Percentiles rank a stretch among this genome's conserved stretches.
phyloP scores from a whole-genome alignment of 1,284 basidiomycete genomes.

The Rhodotorula mucilaginosa region DNA sequence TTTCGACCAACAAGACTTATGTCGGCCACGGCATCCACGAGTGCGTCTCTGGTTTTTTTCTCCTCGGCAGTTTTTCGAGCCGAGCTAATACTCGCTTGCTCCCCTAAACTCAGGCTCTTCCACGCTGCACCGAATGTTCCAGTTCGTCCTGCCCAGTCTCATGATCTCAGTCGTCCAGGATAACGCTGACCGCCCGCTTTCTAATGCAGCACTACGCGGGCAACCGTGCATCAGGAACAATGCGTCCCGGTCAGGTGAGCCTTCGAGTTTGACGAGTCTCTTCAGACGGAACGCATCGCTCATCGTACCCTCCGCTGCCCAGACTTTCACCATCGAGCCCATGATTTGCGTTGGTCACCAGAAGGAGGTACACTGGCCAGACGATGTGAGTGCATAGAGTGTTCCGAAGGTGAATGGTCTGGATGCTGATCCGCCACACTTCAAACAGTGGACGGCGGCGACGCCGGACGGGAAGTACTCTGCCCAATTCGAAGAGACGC shows the following conservation, averaged over 20 bases:
- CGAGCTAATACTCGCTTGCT: not conserved
- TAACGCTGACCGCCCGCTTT: slow-evolving; percentile 37
- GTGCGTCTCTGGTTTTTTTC: slow-evolving; percentile 10
- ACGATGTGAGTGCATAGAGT: slow-evolving; percentile 33
- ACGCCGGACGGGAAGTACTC: slow-evolving; percentile 73
- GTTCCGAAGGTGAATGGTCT: not conserved
- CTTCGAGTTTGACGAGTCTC: not conserved
- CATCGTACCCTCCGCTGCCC: not conserved
- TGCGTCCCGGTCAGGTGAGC: slow-evolving; percentile 63
- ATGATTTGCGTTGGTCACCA: slow-evolving; percentile 81
- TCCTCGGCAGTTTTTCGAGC: not conserved
- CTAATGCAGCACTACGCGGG: slow-evolving; percentile 77
- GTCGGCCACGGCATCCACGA: slow-evolving; percentile 88
- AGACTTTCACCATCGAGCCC: slow-evolving; percentile 66
- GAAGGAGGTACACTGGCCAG: slow-evolving; percentile 46
- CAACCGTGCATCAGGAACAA: slow-evolving; percentile 68
- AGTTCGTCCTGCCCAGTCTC: not conserved
- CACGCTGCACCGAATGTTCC: slow-evolving; percentile 54
- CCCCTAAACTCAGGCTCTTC: slow-evolving; percentile 52
- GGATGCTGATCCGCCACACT: too few species aligned
- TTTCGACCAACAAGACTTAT: slow-evolving; percentile 70
- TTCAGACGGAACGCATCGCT: not conserved
- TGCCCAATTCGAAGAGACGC: slow-evolving; percentile 93
- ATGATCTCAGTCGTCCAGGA: fast-evolving
- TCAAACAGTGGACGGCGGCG: slow-evolving; percentile 76